Base-by-base conservation (phyloP, 2,329 filamentous ascomycete species). In the Juglanconis juglandina region DNA sequence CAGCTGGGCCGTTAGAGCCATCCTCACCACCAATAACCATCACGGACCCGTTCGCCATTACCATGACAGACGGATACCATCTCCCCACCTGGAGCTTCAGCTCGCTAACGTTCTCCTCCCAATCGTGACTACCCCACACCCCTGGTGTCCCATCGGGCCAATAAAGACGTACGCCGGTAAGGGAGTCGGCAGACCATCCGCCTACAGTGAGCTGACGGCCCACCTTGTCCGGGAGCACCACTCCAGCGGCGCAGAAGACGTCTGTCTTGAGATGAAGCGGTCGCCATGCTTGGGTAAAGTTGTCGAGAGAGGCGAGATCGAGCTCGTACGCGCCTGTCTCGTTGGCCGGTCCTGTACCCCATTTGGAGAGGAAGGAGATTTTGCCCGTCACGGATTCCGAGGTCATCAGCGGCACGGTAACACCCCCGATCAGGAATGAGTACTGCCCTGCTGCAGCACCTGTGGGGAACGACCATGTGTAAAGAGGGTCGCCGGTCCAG, bases 251-350 rank as follows among this genome's bases (percentile, higher is more conserved):
- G 67, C 84, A 87, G 71, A 87, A 87, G 33, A 86, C 77, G 65
- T 87, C 84, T 0, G 81, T 83, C 71, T 83, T 81, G 66, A 66
- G 75, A 64, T 83, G 79, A 71, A 85, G 78, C n/a, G 76, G 68
- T 53, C 82, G 76, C 80, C 81, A 85, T 4, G 81, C 80, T 5
- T 68, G 69, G n/a, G 70, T 67, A 59, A 78, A 80, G 64, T 79
- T 75, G 62, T 75, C 71, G 17, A 79, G 68, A 41, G 75, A 71
- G 8, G 73, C 70, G 0, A 80, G 73, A 66, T 86, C 83, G n/a
- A 85, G 74, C 67, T 86, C 84, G 64, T 85, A 86, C 2, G 82
- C 81, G 50, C 83, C 83, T 4, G 82, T 85, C 46, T 79, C 78
- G 68, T 83, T 84, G 37, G 77, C 75, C 3, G 76, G 73, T n/a